A percentile compares a stretch with the other conserved stretches of the same genome.
Evolutionary conservation across 331 rosid genomes (phyloP).

Genomic region (Quercus phellos): DNA sequence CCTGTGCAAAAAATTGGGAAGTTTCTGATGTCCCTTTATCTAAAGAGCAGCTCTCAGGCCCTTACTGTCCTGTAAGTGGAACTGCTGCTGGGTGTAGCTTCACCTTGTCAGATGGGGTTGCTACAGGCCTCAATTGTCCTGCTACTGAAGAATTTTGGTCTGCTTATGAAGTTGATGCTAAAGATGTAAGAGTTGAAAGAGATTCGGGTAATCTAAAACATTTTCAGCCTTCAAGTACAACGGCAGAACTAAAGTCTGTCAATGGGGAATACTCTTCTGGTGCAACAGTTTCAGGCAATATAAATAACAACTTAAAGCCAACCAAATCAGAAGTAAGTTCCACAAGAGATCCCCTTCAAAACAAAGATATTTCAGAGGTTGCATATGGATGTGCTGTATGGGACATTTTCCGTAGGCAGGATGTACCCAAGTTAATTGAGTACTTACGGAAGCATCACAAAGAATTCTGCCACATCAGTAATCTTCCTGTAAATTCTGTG

Average conservation of each 20-base stretch:
- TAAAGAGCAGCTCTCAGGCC: not conserved
- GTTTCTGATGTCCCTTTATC: not conserved
- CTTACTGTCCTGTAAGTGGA: not conserved
- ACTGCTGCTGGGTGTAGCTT: not conserved
- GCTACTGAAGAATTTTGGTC: not conserved
- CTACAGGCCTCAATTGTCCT: not conserved
- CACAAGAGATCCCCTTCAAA: conserved; percentile 3
- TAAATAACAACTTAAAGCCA: conserved; percentile 13
- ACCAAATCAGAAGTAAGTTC: conserved; percentile 11
- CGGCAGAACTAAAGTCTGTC: conserved; percentile 20
- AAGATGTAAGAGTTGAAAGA: conserved; percentile 9
- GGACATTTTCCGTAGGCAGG: conserved; percentile 71
- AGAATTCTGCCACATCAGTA: conserved; percentile 49
- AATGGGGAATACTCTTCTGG: conserved; percentile 12
- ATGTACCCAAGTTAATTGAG: conserved; percentile 51
- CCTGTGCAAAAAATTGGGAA: conserved; percentile 1
- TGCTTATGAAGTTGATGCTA: conserved; percentile 8
- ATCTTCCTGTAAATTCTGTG: conserved; percentile 50
- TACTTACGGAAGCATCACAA: conserved; percentile 46
- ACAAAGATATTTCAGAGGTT: conserved; percentile 25
- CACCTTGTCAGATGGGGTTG: conserved; percentile 9
- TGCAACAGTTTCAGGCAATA: conserved; percentile 21
- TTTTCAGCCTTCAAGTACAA: conserved; percentile 20
- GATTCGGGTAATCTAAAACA: conserved; percentile 10
- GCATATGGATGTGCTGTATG: conserved; percentile 55